Evolutionary conservation across 768 basidiomycete species (phyloP).

Genomic region (Lentinula detonsa): DNA sequence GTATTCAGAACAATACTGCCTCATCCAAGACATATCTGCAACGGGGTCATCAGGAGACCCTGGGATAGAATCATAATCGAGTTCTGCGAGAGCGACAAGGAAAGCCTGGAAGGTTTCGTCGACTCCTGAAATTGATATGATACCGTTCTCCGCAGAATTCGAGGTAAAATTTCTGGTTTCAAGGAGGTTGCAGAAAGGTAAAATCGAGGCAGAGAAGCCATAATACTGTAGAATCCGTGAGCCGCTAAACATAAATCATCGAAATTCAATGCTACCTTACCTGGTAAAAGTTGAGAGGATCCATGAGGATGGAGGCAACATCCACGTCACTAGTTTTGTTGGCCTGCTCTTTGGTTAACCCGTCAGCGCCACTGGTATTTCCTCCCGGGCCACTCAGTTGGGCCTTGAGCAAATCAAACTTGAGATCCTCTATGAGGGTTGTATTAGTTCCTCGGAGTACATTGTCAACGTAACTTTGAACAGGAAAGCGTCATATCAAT

Average conservation of each 20-base stretch:
- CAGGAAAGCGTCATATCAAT: too few relatives aligned
- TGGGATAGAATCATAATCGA: slow-evolving; percentile 40
- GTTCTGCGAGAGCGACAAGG: slow-evolving; percentile 32
- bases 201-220: slow-evolving; percentile 34
- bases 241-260: neutral
- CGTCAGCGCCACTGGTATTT: slow-evolving; percentile 28
- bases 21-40: slow-evolving; percentile 42
- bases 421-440: slow-evolving; percentile 29
- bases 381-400: slow-evolving; percentile 36
- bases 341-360: slow-evolving; percentile 25
- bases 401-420: slow-evolving; percentile 34
- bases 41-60: slow-evolving; percentile 35
- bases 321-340: slow-evolving; percentile 29
- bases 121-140: slow-evolving; percentile 27
- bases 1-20: slow-evolving; percentile 49
- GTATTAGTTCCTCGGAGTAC: slow-evolving; percentile 25
- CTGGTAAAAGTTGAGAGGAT: slow-evolving; percentile 43
- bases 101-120: slow-evolving; percentile 33
- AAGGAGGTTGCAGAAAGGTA: slow-evolving; percentile 43
- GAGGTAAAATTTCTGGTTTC: slow-evolving; percentile 38
- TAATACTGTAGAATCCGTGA: slow-evolving; percentile 29
- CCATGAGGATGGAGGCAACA: slow-evolving; percentile 41
- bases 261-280: slow-evolving; percentile 14
- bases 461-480: slow-evolving; percentile 27
- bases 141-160: slow-evolving; percentile 28